Percentiles rank a stretch among this genome's conserved stretches.
Conservation (phyloP, 1,139 yeast species). For the Kurtzmaniella natalensis region DNA sequence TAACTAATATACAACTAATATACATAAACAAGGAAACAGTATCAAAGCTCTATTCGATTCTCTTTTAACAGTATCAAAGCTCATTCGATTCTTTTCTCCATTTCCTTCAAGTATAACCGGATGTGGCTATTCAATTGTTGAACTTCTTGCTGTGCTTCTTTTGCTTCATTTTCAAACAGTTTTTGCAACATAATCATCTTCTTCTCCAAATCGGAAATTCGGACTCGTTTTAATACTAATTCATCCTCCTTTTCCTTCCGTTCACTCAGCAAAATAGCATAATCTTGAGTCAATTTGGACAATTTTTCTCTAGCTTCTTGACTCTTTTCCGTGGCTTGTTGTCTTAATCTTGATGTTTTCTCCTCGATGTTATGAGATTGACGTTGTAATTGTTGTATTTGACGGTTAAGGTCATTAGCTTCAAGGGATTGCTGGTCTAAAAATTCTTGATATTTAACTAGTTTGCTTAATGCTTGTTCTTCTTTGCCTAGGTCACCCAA, state of each 20-base stretch:
- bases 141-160: constrained; percentile 50
- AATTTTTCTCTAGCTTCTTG: constrained; percentile 42
- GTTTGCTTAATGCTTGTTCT: constrained; percentile 37
- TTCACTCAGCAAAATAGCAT: constrained; percentile 46
- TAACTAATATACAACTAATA: constrained; percentile 4
- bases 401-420: constrained; percentile 46
- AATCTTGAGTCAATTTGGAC: constrained; percentile 41
- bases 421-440: constrained; percentile 43
- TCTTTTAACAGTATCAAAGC: too few species aligned
- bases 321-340: constrained; percentile 46
- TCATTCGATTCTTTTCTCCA: constrained; percentile 32
- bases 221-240: constrained; percentile 42
- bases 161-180: constrained; percentile 51
- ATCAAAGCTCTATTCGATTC: too few species aligned
- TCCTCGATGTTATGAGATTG: constrained; percentile 54
- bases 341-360: constrained; percentile 46
- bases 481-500: constrained; percentile 47
- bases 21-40: too few species aligned
- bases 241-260: constrained; percentile 51
- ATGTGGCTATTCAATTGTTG: constrained; percentile 53
- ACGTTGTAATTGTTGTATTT: constrained; percentile 45
- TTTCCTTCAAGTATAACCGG: constrained; percentile 43
- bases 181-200: constrained; percentile 39
- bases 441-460: constrained; percentile 41
- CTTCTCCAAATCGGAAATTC: constrained; percentile 45